phyloP scores from a whole-genome alignment of 345 rosid species.

The Citrus glauca region DNA sequence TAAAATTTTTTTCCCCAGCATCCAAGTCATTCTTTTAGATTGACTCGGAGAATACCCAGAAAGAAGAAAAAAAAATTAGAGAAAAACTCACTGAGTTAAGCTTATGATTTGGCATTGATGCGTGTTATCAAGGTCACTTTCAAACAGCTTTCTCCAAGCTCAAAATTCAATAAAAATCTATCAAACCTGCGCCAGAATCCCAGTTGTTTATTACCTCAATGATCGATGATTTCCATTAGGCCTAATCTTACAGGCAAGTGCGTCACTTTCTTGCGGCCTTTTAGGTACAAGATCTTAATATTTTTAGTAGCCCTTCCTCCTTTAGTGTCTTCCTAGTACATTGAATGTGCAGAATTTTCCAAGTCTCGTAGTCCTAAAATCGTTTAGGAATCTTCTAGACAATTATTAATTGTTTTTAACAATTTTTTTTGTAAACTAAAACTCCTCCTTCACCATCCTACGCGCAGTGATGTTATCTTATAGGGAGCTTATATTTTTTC shows the following conservation, averaged over 20 bases:
- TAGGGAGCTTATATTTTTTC: too few relatives aligned
- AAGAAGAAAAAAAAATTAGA: too few relatives aligned
- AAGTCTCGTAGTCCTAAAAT: background rate
- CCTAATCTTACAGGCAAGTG: background rate
- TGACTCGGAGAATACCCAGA: too few relatives aligned
- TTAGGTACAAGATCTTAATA: background rate
- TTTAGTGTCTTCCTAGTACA: background rate
- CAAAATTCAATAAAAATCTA: background rate
- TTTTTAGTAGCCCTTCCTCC: background rate
- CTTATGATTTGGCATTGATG: background rate
- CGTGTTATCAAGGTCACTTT: background rate
- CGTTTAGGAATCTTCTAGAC: background rate
- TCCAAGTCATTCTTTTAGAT: background rate
- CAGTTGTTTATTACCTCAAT: background rate
- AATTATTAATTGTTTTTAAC: background rate
- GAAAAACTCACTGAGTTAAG: background rate
- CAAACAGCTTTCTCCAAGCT: background rate
- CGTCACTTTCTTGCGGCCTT: background rate
- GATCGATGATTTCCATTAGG: background rate
- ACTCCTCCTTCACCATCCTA: background rate
- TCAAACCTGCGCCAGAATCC: background rate
- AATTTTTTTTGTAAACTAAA: too few relatives aligned
- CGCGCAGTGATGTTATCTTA: background rate
- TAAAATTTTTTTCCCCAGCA: too few relatives aligned
- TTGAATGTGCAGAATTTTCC: slow-evolving; percentile 6